Evolutionary conservation across 176 grass and related monocot species (phyloP).

Genomic region (Hsuehochloa calcarea): DNA sequence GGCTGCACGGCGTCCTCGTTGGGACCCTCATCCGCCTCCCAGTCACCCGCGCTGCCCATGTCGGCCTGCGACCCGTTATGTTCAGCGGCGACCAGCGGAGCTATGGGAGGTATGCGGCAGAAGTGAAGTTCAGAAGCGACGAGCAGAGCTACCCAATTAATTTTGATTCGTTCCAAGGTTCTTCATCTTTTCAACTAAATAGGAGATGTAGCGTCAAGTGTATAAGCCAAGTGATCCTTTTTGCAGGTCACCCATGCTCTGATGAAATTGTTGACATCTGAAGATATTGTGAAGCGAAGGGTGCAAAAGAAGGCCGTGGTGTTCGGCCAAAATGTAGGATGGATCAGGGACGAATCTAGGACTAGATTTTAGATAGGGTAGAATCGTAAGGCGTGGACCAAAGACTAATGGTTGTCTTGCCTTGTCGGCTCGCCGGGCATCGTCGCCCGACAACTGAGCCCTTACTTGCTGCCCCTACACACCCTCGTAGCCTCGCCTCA

Average conservation of each 20-base stretch:
- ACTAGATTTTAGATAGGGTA: too few species aligned
- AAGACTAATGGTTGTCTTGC: too few species aligned
- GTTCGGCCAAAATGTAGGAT: conserved; percentile 61
- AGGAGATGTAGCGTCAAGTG: background rate
- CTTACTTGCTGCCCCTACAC: too few species aligned
- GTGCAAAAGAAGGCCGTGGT: conserved; percentile 67
- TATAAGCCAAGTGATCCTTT: background rate
- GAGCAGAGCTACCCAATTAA: conserved; percentile 47
- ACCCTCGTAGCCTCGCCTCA: too few species aligned
- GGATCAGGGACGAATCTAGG: background rate
- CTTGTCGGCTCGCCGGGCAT: too few species aligned
- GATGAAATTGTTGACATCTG: conserved; percentile 74
- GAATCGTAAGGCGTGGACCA: too few species aligned
- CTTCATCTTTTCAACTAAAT: background rate
- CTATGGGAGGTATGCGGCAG: conserved; percentile 78
- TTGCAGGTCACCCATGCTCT: conserved; percentile 65
- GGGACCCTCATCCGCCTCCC: too few species aligned
- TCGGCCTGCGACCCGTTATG: too few species aligned
- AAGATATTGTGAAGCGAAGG: conserved; percentile 69
- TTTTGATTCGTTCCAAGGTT: conserved; percentile 66
- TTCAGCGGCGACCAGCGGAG: background rate
- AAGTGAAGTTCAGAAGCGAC: conserved; percentile 73
- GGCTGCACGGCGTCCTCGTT: too few species aligned
- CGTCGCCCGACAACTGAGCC: too few species aligned
- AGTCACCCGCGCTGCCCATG: too few species aligned